phyloP scores from a whole-genome alignment of 176 grass and related monocot genomes.

The Musa schizocarpa region DNA sequence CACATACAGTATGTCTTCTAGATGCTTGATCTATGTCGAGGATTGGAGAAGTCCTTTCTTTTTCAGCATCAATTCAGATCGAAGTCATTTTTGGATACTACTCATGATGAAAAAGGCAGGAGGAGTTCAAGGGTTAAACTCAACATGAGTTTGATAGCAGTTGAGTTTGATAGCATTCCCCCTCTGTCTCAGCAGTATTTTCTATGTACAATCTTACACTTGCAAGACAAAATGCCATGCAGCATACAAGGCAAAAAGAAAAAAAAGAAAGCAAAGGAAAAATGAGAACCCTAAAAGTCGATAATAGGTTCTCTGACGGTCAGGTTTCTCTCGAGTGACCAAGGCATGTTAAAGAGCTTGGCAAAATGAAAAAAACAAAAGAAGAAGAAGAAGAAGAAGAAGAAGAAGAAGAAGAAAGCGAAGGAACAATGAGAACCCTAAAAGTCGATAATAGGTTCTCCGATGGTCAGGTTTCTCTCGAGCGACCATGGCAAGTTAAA shows the following conservation, averaged over 20 bases:
- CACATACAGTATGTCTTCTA: no score
- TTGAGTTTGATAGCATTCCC: background rate
- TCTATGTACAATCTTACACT: background rate
- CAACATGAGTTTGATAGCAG: background rate
- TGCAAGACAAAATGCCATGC: background rate
- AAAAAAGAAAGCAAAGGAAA: background rate
- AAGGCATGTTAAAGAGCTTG: conserved; percentile 84
- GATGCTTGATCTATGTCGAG: no score
- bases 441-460: conserved; percentile 98
- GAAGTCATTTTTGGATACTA: no score
- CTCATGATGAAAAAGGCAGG: no score
- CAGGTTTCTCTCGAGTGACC: conserved; percentile 77
- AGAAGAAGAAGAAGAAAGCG: background rate
- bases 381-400: background rate
- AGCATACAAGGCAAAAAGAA: background rate
- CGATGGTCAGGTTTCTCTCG: conserved; percentile 84
- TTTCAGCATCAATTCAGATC: no score
- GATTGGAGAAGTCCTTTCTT: no score
- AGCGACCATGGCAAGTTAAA: conserved; percentile 89
- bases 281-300: conserved; percentile 49
- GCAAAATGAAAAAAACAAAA: conserved; percentile 4
- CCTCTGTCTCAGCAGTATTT: background rate
- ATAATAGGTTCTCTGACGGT: conserved; percentile 90
- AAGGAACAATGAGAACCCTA: conserved; percentile 19
- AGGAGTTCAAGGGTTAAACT: background rate